A percentile compares a stretch with the other conserved stretches of the same genome.
Conservation (phyloP, 371 early-diverging fungal genomes). For the Syncephalastrum sp. region DNA sequence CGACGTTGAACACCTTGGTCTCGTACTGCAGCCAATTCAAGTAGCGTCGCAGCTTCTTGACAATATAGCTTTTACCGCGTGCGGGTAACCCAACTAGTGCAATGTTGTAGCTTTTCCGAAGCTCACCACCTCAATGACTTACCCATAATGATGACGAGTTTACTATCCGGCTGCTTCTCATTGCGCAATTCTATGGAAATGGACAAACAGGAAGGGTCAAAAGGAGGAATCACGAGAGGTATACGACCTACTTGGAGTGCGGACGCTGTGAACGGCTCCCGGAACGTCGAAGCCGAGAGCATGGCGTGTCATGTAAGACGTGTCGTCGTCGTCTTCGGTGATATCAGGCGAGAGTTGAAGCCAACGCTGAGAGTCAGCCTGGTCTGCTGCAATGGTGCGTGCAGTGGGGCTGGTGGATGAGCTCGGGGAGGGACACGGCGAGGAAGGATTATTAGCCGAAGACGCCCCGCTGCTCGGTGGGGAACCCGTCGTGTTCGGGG, state of each 20-base stretch:
- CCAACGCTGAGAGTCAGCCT: conserved; percentile 2
- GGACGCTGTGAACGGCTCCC: conserved; percentile 26
- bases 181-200: conserved; percentile 22
- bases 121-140: conserved; percentile 15
- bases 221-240: too few relatives aligned
- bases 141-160: conserved; percentile 69
- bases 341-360: conserved; percentile 15
- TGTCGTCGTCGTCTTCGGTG: conserved; percentile 3
- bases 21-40: conserved; percentile 68
- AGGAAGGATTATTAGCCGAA: too few relatives aligned
- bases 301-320: conserved; percentile 10
- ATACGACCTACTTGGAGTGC: conserved; percentile 17
- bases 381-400: too few relatives aligned
- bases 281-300: conserved; percentile 29
- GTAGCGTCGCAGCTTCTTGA: conserved; percentile 83
- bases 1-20: conserved; percentile 83
- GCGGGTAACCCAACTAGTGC: conserved; percentile 77
- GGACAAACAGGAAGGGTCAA: too few relatives aligned
- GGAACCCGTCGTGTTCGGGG: too few relatives aligned
- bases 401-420: too few relatives aligned
- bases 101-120: not conserved
- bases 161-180: conserved; percentile 45
- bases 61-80: conserved; percentile 87
- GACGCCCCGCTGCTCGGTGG: too few relatives aligned
- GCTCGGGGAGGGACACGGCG: too few relatives aligned